Evolutionary conservation across 1,139 yeast species (phyloP).

Genomic region (Dujonia santamariae): DNA sequence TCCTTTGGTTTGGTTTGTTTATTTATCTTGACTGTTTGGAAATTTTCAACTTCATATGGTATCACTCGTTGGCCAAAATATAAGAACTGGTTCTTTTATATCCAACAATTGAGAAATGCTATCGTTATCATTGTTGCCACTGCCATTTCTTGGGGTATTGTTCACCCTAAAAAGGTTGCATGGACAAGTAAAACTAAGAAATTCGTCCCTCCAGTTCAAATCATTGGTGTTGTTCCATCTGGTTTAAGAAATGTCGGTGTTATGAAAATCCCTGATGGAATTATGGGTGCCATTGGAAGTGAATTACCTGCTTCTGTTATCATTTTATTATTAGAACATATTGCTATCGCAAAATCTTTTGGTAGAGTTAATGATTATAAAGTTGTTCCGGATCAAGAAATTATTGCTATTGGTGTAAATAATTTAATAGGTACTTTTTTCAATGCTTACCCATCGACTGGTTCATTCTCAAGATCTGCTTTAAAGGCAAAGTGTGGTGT

Average conservation of each 20-base stretch:
- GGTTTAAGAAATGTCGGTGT: conserved; percentile 80
- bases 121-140: conserved; percentile 78
- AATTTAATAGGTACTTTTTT: conserved; percentile 90
- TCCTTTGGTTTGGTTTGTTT: conserved; percentile 84
- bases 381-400: conserved; percentile 89
- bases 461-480: conserved; percentile 93
- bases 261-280: conserved; percentile 61
- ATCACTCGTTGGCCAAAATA: conserved; percentile 65
- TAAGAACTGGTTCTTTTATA: conserved; percentile 60
- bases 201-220: conserved; percentile 49
- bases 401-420: conserved; percentile 90
- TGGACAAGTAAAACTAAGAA: conserved; percentile 29
- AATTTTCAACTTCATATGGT: conserved; percentile 50
- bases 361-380: conserved; percentile 91
- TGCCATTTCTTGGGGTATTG: conserved; percentile 62
- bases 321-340: conserved; percentile 82
- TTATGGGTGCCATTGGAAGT: conserved; percentile 59
- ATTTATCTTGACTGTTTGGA: conserved; percentile 66
- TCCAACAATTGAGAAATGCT: conserved; percentile 77
- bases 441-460: conserved; percentile 93
- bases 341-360: conserved; percentile 89
- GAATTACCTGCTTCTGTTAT: conserved; percentile 86
- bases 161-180: conserved; percentile 33
- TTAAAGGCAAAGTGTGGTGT: conserved; percentile 95
- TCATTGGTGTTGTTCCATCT: conserved; percentile 76